Conservation (phyloP, 768 basidiomycete species). For the Lactarius hatsudake region DNA sequence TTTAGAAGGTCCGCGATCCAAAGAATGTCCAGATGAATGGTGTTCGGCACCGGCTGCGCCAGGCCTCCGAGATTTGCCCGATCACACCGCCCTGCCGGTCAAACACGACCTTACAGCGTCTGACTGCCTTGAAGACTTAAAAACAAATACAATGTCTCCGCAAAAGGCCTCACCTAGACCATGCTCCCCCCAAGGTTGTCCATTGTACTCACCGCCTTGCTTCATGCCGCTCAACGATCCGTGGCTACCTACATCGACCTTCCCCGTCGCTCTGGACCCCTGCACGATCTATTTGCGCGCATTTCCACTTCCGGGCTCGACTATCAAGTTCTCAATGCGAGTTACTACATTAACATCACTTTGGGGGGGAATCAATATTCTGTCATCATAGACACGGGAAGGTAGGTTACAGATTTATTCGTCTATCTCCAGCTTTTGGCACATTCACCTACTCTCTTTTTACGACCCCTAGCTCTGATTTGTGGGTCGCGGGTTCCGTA, state of each 20-base stretch:
- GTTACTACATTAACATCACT: constrained; percentile 35
- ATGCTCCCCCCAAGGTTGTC: constrained; percentile 4
- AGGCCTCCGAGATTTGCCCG: no score
- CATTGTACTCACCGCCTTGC: constrained; percentile 1
- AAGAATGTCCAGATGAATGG: no score
- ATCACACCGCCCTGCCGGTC: no score
- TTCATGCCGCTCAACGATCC: not conserved
- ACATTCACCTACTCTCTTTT: not conserved
- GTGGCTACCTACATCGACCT: constrained; percentile 6
- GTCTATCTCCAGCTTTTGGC: no score
- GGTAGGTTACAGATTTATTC: constrained; percentile 32
- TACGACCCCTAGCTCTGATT: constrained; percentile 49
- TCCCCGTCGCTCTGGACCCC: not conserved
- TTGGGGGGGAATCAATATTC: constrained; percentile 36
- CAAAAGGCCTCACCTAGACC: not conserved
- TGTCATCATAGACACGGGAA: constrained; percentile 47
- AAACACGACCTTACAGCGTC: no score
- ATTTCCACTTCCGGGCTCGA: not conserved
- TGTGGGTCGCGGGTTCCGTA: constrained; percentile 54
- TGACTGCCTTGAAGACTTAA: not conserved
- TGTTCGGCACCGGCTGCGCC: no score
- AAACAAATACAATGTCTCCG: not conserved
- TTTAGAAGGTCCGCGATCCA: no score
- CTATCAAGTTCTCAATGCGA: fast-evolving
- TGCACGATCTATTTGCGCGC: not conserved